These are phyloP conservation scores for Suillus brevipes DNA, from an alignment of 768 basidiomycete species.

Conservation along the genomic window DNA sequence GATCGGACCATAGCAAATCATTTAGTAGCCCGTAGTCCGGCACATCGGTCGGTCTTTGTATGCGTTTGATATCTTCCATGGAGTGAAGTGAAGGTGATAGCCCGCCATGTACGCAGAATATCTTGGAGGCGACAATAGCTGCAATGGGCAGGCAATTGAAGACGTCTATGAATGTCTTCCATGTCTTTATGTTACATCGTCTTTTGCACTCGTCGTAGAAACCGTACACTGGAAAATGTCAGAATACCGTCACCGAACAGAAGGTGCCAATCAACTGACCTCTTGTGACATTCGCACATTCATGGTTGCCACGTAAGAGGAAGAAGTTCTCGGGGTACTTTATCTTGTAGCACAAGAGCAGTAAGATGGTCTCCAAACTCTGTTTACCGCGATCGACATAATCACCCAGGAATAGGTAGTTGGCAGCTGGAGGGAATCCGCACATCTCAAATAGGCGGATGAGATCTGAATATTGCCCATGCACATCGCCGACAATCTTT, in stretches of 20 bases:
- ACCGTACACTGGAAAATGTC: constrained; percentile 74
- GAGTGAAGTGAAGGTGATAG: constrained; percentile 89
- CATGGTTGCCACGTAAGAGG: constrained; percentile 95
- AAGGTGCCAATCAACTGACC: constrained; percentile 50
- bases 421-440: constrained; percentile 94
- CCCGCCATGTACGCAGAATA: constrained; percentile 98
- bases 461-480: constrained; percentile 98
- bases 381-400: constrained; percentile 99
- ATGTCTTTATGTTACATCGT: constrained; percentile 98
- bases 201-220: constrained; percentile 99
- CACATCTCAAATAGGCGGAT: constrained; percentile 99
- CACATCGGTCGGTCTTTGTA: constrained; percentile 96
- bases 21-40: constrained; percentile 98
- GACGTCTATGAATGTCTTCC: constrained; percentile 99
- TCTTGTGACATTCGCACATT: constrained; percentile 98
- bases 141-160: constrained; percentile 99
- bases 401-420: constrained; percentile 98
- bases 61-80: constrained; percentile 99
- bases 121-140: constrained; percentile 97
- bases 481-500: constrained; percentile 99
- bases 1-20: constrained; percentile 97
- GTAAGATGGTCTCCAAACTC: constrained; percentile 95
- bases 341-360: constrained; percentile 98
- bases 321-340: constrained; percentile 99
- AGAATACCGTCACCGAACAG: constrained; percentile 21